Percentiles rank a stretch among this genome's conserved stretches.
These are phyloP conservation scores for Globisporangium abappressorium DNA, from an alignment of 352 stramenopile species.

Conservation along the genomic window DNA sequence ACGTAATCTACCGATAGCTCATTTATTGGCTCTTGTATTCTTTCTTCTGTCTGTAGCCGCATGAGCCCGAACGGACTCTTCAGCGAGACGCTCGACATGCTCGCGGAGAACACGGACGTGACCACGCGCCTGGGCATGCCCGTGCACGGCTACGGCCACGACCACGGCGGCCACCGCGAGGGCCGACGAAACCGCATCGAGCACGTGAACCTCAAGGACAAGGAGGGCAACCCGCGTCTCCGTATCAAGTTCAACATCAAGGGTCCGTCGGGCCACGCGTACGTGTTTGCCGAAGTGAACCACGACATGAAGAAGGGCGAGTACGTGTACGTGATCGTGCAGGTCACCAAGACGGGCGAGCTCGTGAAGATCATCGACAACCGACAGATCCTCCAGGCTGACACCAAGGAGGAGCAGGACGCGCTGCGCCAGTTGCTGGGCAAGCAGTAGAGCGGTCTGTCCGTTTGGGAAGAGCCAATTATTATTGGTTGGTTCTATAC, in stretches of 20 bases:
- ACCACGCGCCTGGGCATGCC: constrained; percentile 83
- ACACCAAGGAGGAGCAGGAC: constrained; percentile 75
- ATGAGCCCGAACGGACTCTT: constrained; percentile 87
- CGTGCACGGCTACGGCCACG: constrained; percentile 92
- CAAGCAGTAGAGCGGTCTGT: constrained; percentile 31
- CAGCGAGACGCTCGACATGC: constrained; percentile 66
- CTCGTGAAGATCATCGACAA: constrained; percentile 94
- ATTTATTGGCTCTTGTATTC: neutral
- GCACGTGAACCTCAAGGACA: constrained; percentile 89
- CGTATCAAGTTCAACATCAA: constrained; percentile 95
- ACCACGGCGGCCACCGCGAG: constrained; percentile 92
- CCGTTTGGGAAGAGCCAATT: neutral
- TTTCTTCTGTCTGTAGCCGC: constrained; percentile 34
- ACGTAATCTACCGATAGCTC: neutral
- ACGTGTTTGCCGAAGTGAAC: constrained; percentile 92
- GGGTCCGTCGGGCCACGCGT: constrained; percentile 84
- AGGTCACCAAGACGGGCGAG: constrained; percentile 89
- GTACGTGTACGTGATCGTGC: constrained; percentile 95
- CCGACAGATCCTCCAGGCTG: constrained; percentile 77
- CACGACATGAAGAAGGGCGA: constrained; percentile 92
- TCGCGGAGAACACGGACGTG: constrained; percentile 72
- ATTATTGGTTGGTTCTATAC: neutral
- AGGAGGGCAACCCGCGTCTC: constrained; percentile 82
- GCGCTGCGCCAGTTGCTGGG: constrained; percentile 71
- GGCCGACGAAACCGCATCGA: constrained; percentile 95